phyloP scores from a whole-genome alignment of 371 early-diverging fungal genomes.

The Actinomortierella ambigua region DNA sequence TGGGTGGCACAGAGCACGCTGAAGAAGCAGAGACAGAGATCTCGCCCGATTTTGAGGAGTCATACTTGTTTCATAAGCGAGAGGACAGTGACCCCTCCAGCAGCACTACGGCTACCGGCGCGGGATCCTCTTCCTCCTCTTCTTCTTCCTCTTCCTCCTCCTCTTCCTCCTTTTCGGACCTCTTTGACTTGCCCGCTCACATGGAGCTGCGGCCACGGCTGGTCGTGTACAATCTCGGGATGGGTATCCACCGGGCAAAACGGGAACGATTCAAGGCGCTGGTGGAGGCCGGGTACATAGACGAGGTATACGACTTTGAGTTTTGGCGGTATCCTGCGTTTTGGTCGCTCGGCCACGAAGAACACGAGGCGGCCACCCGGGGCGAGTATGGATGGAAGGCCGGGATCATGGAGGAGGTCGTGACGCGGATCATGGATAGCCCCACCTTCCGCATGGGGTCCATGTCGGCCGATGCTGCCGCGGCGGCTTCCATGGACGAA shows the following conservation, averaged over 20 bases:
- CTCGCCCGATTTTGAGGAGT: no score
- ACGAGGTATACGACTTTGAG: constrained; percentile 54
- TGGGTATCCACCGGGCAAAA: constrained; percentile 30
- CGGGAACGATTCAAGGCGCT: constrained; percentile 32
- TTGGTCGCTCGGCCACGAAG: constrained; percentile 50
- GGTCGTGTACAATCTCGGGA: constrained; percentile 53
- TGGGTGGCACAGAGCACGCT: no score
- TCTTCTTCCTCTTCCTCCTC: no score
- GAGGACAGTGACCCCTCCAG: no score
- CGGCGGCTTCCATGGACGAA: no score
- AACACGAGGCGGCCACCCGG: constrained; percentile 42
- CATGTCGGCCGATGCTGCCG: no score
- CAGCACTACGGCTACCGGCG: no score
- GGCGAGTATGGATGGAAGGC: constrained; percentile 74
- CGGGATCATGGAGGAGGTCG: constrained; percentile 60
- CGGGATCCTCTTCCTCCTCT: no score
- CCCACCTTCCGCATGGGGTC: no score
- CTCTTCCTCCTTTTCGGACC: no score
- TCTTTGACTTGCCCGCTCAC: constrained; percentile 3
- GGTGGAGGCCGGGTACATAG: constrained; percentile 41
- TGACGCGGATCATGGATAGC: constrained; percentile 8
- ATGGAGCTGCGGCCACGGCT: constrained; percentile 47
- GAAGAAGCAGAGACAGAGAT: no score
- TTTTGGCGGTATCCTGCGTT: constrained; percentile 60
- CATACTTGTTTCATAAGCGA: no score